These are phyloP conservation scores for Suillus brevipes DNA, from an alignment of 768 basidiomycete genomes.

Conservation along the genomic window DNA sequence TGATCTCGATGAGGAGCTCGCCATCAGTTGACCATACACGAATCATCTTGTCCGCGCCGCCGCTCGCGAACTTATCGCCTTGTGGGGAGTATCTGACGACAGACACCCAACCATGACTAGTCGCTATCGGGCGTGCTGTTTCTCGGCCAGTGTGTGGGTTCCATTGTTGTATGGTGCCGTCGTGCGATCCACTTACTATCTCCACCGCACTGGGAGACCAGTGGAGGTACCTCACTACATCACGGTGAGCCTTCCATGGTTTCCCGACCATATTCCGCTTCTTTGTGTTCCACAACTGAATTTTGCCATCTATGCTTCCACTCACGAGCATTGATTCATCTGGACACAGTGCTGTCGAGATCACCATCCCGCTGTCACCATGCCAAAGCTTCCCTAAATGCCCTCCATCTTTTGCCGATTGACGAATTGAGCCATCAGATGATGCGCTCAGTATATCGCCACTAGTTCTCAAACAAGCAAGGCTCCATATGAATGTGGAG, in stretches of 20 bases:
- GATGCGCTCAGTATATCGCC: not conserved
- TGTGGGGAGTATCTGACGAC: not conserved
- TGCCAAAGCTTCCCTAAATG: not conserved
- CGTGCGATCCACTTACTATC: constrained; percentile 12
- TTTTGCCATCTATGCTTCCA: not conserved
- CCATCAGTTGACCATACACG: not conserved
- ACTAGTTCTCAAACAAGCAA: not conserved
- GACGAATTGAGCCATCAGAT: not conserved
- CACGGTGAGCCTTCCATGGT: constrained; percentile 1
- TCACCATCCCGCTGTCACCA: not conserved
- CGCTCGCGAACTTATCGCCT: not conserved
- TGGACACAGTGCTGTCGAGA: not conserved
- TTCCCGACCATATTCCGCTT: not conserved
- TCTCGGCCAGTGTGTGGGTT: constrained; percentile 7
- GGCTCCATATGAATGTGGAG: not conserved
- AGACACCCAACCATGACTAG: not conserved
- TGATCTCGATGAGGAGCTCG: not conserved
- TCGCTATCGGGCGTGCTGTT: not conserved
- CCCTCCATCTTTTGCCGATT: not conserved
- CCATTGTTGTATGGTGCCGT: constrained; percentile 17
- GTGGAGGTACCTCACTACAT: constrained; percentile 3
- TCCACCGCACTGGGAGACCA: constrained; percentile 16
- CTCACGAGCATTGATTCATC: not conserved
- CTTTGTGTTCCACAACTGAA: not conserved
- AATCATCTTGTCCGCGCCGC: not conserved